phyloP scores from a whole-genome alignment of 495 filamentous ascomycete species.

The Acidiella bohemica region DNA sequence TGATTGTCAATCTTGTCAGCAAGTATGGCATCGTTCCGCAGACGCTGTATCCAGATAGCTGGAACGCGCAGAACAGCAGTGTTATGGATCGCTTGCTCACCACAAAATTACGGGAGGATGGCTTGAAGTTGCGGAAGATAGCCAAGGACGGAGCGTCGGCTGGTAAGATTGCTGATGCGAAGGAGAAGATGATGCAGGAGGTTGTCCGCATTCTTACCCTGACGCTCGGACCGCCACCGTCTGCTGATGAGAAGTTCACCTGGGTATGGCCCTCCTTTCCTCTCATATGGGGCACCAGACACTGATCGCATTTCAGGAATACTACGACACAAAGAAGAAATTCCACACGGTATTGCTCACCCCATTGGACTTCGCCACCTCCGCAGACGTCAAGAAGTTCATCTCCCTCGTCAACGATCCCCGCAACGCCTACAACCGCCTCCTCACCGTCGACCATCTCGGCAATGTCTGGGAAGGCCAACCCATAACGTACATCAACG shows the following conservation, averaged over 20 bases:
- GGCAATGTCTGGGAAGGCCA: conserved; percentile 65
- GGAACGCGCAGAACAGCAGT: conserved; percentile 54
- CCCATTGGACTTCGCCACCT: conserved; percentile 51
- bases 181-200: conserved; percentile 61
- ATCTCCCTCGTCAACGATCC: conserved; percentile 79
- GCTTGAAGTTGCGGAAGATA: conserved; percentile 47
- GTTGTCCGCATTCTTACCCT: conserved; percentile 66
- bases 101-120: conserved; percentile 76
- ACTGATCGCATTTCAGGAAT: conserved; percentile 31
- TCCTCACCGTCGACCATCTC: conserved; percentile 61
- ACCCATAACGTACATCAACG: conserved; percentile 66
- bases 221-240: conserved; percentile 63
- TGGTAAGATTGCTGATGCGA: conserved; percentile 36
- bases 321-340: conserved; percentile 50
- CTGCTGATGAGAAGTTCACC: conserved; percentile 48
- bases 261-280: conserved; percentile 34
- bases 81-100: conserved; percentile 64
- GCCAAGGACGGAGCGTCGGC: conserved; percentile 18
- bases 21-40: conserved; percentile 75
- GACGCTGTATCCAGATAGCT: conserved; percentile 63
- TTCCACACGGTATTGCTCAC: conserved; percentile 37
- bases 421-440: conserved; percentile 51
- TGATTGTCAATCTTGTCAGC: conserved; percentile 70
- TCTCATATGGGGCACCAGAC: background rate
- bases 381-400: conserved; percentile 42